Evolutionary conservation across 2,329 filamentous ascomycete species (phyloP), one percentile per base, ranked within the genome.

Genomic region (Pestalotiopsis fici): DNA sequence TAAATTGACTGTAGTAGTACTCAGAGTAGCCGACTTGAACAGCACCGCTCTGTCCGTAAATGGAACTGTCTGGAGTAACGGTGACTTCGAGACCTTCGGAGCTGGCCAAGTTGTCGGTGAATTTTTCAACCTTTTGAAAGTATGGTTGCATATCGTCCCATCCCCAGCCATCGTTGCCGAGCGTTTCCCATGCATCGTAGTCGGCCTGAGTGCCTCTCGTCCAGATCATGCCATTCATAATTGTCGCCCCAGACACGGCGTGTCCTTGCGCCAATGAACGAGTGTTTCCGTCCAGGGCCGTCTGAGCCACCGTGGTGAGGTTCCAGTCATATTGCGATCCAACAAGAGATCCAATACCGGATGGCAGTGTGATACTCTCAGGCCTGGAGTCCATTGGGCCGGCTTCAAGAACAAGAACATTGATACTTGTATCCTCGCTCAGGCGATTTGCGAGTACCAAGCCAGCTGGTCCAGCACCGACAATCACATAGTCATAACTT

Each of bases 61-160:
- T 43, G 28, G 50, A 65, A 35, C 27, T 59, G 31, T 64, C 62
- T 9, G 62, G 62, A n/a, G 62, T 55, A 7, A 64, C 7, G 3
- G 23, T 55, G 13, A 64, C 47, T 12, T 54, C 25, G 18, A 27
- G 50, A 7, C 55, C 39, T 37, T 57, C 50, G 4, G 27, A n/a
- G 21, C 64, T 59, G 18, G 28, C 18, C n/a, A 65, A 43, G 37
- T 59, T 65, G 55, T 65, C 28, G 18, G 64, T 65, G 35, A 59
- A 65, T 25, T 27, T 25, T 35, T 65, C 64, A n/a, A 65, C 81
- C 73, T 84, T 85, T 27, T 77, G 76, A 68, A 85, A 81, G 66
- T 85, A 85, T 1, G 79, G 83, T 1, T 81, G 72, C 23, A 86
- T 72, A 12, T 74, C 74, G 3, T 80, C 66, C 77, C 78, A 81